A percentile compares a stretch with the other conserved stretches of the same genome.
Conservation (phyloP, 108 stramenopile species). For the Stephanodiscus minutulus region DNA sequence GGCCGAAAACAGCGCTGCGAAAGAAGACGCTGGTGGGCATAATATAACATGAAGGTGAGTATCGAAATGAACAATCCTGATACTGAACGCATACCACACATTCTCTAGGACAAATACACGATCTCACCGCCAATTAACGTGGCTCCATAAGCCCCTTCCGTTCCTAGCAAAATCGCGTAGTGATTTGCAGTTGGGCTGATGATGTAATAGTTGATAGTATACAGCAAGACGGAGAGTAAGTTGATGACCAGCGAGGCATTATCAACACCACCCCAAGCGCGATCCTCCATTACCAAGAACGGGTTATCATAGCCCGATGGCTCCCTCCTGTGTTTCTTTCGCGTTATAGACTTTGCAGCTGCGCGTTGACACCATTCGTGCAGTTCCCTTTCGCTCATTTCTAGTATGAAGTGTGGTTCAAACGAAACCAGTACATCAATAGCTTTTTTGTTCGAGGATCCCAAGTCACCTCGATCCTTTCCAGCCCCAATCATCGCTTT, state of each 20-base stretch:
- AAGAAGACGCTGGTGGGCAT: constrained; percentile 38
- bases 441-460: constrained; percentile 49
- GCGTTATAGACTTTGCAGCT: not conserved
- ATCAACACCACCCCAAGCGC: constrained; percentile 62
- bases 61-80: not conserved
- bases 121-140: constrained; percentile 9
- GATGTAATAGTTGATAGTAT: constrained; percentile 80
- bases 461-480: constrained; percentile 54
- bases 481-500: constrained; percentile 33
- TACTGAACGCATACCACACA: not conserved
- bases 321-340: not conserved
- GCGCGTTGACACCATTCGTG: constrained; percentile 41
- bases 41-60: not conserved
- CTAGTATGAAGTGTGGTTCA: constrained; percentile 50
- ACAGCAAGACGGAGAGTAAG: constrained; percentile 60
- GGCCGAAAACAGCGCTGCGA: constrained; percentile 67
- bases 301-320: not conserved
- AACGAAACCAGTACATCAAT: constrained; percentile 51
- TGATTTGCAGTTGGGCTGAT: constrained; percentile 66
- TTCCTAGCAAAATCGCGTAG: constrained; percentile 48
- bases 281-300: constrained; percentile 12
- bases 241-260: constrained; percentile 55
- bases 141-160: constrained; percentile 8
- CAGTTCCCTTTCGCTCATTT: constrained; percentile 49
- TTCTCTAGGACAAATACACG: not conserved